phyloP scores from a whole-genome alignment of 768 basidiomycete genomes.

The Butyriboletus loyo region DNA sequence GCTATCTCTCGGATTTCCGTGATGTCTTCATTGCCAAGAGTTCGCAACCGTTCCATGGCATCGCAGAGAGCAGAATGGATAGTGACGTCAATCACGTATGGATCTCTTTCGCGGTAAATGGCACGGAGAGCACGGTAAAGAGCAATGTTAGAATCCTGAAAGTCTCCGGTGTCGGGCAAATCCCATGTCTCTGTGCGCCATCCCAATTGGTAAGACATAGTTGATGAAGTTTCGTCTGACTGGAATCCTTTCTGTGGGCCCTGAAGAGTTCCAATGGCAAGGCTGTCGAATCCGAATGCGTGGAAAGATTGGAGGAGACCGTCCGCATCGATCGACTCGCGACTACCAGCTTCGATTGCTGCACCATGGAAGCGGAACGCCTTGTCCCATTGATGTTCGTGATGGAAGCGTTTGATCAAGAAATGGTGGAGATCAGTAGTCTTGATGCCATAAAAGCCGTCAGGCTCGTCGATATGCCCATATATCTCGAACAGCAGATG shows the following conservation, averaged over 20 bases:
- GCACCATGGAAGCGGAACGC: constrained; percentile 92
- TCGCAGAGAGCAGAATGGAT: constrained; percentile 50
- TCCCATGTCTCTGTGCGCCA: constrained; percentile 98
- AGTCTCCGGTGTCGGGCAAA: constrained; percentile 59
- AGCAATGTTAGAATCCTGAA: constrained; percentile 48
- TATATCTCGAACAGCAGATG: constrained; percentile 89
- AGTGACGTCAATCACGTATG: constrained; percentile 42
- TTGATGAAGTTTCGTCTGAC: constrained; percentile 33
- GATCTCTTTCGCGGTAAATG: constrained; percentile 74
- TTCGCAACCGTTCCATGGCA: constrained; percentile 64
- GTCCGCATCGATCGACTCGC: constrained; percentile 43
- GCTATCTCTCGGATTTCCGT: constrained; percentile 67
- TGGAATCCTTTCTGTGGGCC: constrained; percentile 35
- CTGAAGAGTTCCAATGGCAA: constrained; percentile 73
- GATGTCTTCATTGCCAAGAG: constrained; percentile 75
- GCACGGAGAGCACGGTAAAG: constrained; percentile 81
- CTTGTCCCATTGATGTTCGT: constrained; percentile 90
- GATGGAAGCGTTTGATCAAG: constrained; percentile 82
- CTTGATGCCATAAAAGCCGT: constrained; percentile 95
- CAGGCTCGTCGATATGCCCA: constrained; percentile 93
- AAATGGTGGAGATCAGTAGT: constrained; percentile 74
- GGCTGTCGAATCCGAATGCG: constrained; percentile 83
- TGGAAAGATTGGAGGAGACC: constrained; percentile 81
- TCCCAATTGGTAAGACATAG: constrained; percentile 74
- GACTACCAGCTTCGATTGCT: constrained; percentile 59